Base-by-base conservation (phyloP, 2,329 filamentous ascomycete genomes). In the Ceratocystis papillata region DNA sequence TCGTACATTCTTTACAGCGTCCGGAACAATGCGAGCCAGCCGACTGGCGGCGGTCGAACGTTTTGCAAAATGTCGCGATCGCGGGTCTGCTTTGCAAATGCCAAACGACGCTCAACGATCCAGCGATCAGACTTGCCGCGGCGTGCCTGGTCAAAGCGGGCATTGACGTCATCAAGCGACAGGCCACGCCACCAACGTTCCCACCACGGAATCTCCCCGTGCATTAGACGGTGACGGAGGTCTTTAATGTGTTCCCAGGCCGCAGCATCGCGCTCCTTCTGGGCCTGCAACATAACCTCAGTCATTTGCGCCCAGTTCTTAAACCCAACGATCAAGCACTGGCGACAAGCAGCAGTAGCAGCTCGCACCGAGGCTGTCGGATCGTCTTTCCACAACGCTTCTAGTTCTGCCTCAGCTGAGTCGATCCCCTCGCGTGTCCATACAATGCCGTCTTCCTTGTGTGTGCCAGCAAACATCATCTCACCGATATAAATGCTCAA, bases 381-480 rank as follows among this genome's bases (percentile, higher is more conserved):
- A 28, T 59, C 64, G 22, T 55, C 63, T 68, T 69, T 77, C 63
- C 65, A 46, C 1, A 67, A 55, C 12, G 48, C 50, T 5, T 80
- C 82, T 53, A 85, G 79, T 71, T 85, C 85, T 68, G 86, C 80
- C 75, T 92, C 91, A 2, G 91, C 88, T 1, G 88, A 77, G 70
- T 92, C 87, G 41, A 96, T 90, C 30, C 88, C 91, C 69, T 96
- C 90, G 65, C 90, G 84, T 0, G 93, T 96, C 93, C 93, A 97
- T 5, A 86, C 85, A 1, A 96, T 79, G 0, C 91, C 93, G 68
- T 88, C 86, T 62, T 89, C 85, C 63, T 79, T 78, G 20, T 75
- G 76, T 1, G 72, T 71, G 3, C 82, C 83, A 0, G 89, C 83
- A 74, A 88, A 96, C 41, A 97, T 81, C 63, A 97, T 96, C 77